Conservation (phyloP, 2,329 filamentous ascomycete species). For the Alternaria sp. region DNA sequence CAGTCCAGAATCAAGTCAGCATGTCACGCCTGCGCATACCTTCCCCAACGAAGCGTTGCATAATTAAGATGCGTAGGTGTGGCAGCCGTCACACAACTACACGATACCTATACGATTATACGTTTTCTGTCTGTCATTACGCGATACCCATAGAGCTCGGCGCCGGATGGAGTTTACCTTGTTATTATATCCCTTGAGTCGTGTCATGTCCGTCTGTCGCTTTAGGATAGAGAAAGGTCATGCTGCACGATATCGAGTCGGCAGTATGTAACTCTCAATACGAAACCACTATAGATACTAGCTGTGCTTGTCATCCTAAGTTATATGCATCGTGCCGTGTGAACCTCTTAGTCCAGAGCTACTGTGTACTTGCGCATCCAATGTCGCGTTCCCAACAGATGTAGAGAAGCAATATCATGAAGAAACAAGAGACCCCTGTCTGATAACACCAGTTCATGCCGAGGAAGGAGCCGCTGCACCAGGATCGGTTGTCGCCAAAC, state of each 20-base stretch:
- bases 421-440: not conserved
- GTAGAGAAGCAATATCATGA: not conserved
- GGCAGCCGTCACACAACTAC: not conserved
- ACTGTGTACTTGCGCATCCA: not conserved
- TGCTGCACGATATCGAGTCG: not conserved
- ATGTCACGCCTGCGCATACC: conserved; percentile 47
- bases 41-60: conserved; percentile 42
- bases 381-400: not conserved
- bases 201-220: not conserved
- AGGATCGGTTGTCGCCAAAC: not conserved
- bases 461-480: not conserved
- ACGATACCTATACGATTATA: conserved; percentile 10
- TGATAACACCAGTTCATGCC: not conserved
- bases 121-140: conserved; percentile 22
- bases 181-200: not conserved
- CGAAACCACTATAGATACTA: not conserved
- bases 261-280: not conserved
- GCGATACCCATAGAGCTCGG: conserved; percentile 36
- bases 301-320: not conserved
- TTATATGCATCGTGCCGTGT: not conserved
- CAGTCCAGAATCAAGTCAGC: conserved; percentile 50
- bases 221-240: not conserved
- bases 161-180: conserved; percentile 15
- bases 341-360: not conserved
- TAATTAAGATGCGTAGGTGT: conserved; percentile 21